Percentiles rank a stretch among this genome's conserved stretches.
Conservation (phyloP, 352 stramenopile species). For the Phytophthora parvispora region DNA sequence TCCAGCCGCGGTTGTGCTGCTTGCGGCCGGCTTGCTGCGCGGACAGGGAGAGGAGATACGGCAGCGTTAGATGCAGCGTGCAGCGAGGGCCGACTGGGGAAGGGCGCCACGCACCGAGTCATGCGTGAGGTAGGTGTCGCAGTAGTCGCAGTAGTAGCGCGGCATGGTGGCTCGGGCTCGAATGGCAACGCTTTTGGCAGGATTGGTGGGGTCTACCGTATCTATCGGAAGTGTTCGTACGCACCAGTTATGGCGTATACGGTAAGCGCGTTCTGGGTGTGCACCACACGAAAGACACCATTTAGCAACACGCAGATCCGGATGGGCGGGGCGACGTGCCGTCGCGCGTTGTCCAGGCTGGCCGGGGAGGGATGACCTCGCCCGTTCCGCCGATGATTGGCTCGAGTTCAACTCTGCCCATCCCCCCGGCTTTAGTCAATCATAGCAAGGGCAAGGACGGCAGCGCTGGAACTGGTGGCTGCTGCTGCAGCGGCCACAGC, state of each 20-base stretch:
- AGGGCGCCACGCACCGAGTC: slow-evolving; percentile 78
- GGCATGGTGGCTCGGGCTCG: slow-evolving; percentile 66
- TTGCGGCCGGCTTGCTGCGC: slow-evolving; percentile 92
- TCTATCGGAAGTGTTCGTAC: too few species aligned
- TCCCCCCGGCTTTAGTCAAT: slow-evolving; percentile 19
- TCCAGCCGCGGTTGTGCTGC: slow-evolving; percentile 96
- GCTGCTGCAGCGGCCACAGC: slow-evolving; percentile 1
- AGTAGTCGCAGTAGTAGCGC: slow-evolving; percentile 97
- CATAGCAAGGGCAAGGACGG: not conserved
- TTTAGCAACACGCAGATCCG: slow-evolving; percentile 19
- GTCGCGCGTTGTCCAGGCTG: not conserved
- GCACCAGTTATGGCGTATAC: too few species aligned
- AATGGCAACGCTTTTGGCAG: slow-evolving; percentile 11
- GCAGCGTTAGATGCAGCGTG: not conserved
- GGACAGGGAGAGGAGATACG: slow-evolving; percentile 13
- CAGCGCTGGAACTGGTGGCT: slow-evolving; percentile 28
- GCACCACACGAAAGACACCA: too few species aligned
- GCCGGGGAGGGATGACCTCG: slow-evolving; percentile 2
- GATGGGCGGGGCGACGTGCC: slow-evolving; percentile 12
- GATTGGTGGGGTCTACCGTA: slow-evolving; percentile 8
- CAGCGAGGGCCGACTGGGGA: not conserved
- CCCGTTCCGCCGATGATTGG: slow-evolving; percentile 21
- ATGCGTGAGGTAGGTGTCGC: slow-evolving; percentile 96
- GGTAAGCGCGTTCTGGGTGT: too few species aligned
- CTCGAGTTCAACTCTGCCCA: slow-evolving; percentile 9